Percentiles rank a stretch among this genome's conserved stretches.
Conservation (phyloP, 352 stramenopile species). For the Globisporangium spiculum region DNA sequence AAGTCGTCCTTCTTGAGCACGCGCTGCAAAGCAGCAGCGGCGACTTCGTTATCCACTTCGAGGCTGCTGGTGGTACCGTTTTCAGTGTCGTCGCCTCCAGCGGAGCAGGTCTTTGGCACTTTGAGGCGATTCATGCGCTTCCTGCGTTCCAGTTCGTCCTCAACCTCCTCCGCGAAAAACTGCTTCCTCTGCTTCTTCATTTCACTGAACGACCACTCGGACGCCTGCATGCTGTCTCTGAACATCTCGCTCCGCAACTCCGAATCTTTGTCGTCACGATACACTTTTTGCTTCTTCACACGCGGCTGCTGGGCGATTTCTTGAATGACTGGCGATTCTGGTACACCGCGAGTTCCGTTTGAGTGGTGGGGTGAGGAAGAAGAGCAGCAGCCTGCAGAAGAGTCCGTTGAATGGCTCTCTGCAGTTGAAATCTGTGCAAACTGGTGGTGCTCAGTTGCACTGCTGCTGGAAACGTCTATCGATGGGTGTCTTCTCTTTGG, state of each 20-base stretch:
- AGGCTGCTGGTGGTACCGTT: not conserved
- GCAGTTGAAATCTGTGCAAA: not conserved
- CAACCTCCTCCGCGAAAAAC: conserved; percentile 44
- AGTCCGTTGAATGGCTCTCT: not conserved
- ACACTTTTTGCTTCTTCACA: conserved; percentile 11
- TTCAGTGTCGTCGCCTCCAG: conserved; percentile 13
- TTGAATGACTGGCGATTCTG: not conserved
- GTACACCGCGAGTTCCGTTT: not conserved
- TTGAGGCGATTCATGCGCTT: conserved; percentile 24
- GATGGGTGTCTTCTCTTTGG: not conserved
- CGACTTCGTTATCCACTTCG: conserved; percentile 37
- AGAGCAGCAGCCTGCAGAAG: not conserved
- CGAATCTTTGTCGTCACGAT: conserved; percentile 4
- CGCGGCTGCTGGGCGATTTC: conserved; percentile 16
- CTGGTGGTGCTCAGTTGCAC: not conserved
- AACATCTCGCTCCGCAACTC: not conserved
- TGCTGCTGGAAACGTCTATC: not conserved
- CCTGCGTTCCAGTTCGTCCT: conserved; percentile 26
- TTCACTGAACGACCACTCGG: conserved; percentile 39
- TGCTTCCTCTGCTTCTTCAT: conserved; percentile 35
- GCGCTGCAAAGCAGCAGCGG: conserved; percentile 55
- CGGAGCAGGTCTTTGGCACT: conserved; percentile 41
- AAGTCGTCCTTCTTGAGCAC: conserved; percentile 93
- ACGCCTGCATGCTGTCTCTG: not conserved
- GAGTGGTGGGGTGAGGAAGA: not conserved